Conservation (phyloP, 2,329 filamentous ascomycete species). For the Colletotrichum gigasporum region DNA sequence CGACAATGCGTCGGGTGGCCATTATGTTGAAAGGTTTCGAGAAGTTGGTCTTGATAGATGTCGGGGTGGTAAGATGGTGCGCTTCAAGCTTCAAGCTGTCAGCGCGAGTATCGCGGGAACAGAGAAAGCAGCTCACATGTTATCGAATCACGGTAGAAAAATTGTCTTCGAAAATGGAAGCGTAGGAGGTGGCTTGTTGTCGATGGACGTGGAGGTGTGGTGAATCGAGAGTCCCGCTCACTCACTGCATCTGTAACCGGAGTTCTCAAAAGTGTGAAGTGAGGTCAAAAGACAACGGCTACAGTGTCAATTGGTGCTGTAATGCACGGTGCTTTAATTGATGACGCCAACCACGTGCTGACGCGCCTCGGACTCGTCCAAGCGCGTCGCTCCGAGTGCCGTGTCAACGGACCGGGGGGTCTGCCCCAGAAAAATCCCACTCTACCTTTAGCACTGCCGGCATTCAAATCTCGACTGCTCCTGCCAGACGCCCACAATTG, state of each 20-base stretch:
- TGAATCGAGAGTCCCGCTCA: constrained; percentile 1
- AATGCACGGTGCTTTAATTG: constrained; percentile 19
- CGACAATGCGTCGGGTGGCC: constrained; percentile 75
- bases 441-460: neutral
- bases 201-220: neutral
- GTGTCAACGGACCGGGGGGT: constrained; percentile 28
- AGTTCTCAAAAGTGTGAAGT: constrained; percentile 8
- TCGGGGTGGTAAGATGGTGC: neutral
- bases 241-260: neutral
- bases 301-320: neutral
- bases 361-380: constrained; percentile 23
- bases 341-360: constrained; percentile 31
- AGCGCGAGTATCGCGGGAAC: neutral
- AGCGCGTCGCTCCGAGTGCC: constrained; percentile 24
- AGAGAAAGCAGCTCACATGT: neutral
- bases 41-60: neutral
- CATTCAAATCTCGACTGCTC: constrained; percentile 29
- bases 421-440: constrained; percentile 31
- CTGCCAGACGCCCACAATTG: constrained; percentile 5
- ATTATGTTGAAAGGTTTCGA: constrained; percentile 53
- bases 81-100: too few species aligned
- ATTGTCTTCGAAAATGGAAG: neutral
- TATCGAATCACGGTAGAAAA: neutral
- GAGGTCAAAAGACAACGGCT: constrained; percentile 16
- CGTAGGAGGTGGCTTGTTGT: neutral